These are phyloP conservation scores for Cadophora sp. DNA, from an alignment of 2,329 filamentous ascomycete genomes.

Conservation along the genomic window DNA sequence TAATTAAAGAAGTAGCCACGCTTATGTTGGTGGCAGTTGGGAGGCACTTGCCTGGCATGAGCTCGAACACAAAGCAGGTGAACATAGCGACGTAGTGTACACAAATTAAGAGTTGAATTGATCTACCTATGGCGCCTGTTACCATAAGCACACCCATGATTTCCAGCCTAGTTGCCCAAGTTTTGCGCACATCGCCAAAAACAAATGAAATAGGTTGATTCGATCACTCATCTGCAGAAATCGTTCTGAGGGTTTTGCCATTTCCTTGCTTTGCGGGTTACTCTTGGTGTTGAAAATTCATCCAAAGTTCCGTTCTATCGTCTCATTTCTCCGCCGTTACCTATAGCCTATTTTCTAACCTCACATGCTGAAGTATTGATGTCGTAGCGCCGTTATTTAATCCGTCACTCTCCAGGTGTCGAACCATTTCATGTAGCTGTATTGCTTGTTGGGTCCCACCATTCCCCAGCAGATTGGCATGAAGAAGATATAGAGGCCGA, in stretches of 20 bases:
- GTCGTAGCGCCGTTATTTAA: constrained; percentile 28
- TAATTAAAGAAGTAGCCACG: not conserved
- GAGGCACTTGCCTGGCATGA: not conserved
- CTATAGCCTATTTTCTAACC: not conserved
- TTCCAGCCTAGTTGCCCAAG: constrained; percentile 12
- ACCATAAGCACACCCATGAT: constrained; percentile 20
- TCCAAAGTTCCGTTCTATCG: constrained; percentile 1
- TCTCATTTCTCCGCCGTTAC: not conserved
- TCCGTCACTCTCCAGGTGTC: constrained; percentile 69
- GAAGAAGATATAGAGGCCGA: constrained; percentile 88
- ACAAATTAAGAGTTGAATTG: constrained; percentile 36
- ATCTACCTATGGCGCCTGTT: constrained; percentile 30
- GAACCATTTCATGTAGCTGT: constrained; percentile 94
- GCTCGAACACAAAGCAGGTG: not conserved
- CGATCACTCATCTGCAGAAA: constrained; percentile 25
- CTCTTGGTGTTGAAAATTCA: not conserved
- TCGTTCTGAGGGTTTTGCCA: not conserved
- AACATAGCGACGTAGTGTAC: constrained; percentile 8
- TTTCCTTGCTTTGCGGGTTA: not conserved
- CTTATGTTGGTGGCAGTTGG: not conserved
- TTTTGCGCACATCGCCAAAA: constrained; percentile 24
- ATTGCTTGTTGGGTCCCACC: constrained; percentile 82
- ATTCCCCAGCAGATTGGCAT: constrained; percentile 97
- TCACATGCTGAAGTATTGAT: not conserved
- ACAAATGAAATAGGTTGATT: constrained; percentile 31